These are phyloP conservation scores for Neurospora intermedia DNA, from an alignment of 495 filamentous ascomycete genomes.

Conservation along the genomic window DNA sequence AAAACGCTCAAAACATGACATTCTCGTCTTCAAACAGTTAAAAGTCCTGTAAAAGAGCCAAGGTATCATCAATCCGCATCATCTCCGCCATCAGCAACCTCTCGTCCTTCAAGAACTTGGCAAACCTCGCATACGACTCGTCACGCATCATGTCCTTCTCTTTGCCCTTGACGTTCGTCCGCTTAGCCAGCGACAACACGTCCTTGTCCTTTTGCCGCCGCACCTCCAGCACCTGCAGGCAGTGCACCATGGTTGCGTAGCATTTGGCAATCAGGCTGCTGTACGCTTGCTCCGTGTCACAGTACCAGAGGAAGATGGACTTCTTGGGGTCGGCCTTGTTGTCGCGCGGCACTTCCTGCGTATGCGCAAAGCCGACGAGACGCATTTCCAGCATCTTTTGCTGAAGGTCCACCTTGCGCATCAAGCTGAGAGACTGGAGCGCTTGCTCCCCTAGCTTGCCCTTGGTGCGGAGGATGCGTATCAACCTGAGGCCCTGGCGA, in stretches of 20 bases:
- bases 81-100: constrained; percentile 67
- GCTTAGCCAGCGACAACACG: constrained; percentile 64
- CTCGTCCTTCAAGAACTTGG: constrained; percentile 60
- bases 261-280: constrained; percentile 58
- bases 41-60: constrained; percentile 76
- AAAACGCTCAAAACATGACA: neutral
- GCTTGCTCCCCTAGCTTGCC: constrained; percentile 90
- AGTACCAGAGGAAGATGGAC: constrained; percentile 85
- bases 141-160: constrained; percentile 66
- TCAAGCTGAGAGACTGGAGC: constrained; percentile 58
- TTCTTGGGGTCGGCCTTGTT: constrained; percentile 61
- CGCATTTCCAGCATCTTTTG: constrained; percentile 73
- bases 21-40: constrained; percentile 22
- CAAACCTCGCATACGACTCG: constrained; percentile 54
- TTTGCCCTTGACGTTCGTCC: constrained; percentile 70
- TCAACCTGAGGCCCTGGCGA: constrained; percentile 61
- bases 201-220: constrained; percentile 56
- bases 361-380: constrained; percentile 67
- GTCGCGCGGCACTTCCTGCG: constrained; percentile 88
- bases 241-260: constrained; percentile 84
- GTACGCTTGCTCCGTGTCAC: constrained; percentile 60
- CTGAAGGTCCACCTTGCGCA: constrained; percentile 71
- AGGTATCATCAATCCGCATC: constrained; percentile 68
- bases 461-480: constrained; percentile 70
- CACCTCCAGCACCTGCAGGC: constrained; percentile 61